Evolutionary conservation across 176 grass and related monocot genomes (phyloP).

Genomic region (Alloteropsis semialata): DNA sequence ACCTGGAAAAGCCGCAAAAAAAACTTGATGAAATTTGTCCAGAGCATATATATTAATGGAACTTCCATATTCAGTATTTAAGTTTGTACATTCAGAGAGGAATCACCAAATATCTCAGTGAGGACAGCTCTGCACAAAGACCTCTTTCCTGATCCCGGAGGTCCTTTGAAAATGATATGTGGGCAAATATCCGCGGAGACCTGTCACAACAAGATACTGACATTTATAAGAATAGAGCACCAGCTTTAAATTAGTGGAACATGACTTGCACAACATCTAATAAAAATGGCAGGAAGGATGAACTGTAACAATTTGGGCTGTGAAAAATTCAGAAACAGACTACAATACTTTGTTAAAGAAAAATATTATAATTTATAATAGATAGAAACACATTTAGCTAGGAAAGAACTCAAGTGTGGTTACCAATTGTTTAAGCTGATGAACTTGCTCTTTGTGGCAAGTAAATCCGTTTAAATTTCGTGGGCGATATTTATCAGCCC

Average conservation of each 20-base stretch:
- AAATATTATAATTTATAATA: conserved; percentile 1
- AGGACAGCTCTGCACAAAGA: conserved; percentile 65
- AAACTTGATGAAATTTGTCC: conserved; percentile 7
- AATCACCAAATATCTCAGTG: conserved; percentile 60
- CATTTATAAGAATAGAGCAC: conserved; percentile 19
- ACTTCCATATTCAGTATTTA: conserved; percentile 9
- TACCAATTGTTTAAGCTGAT: conserved; percentile 75
- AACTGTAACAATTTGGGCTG: background rate
- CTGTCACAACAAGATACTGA: conserved; percentile 23
- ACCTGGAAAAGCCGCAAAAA: conserved; percentile 49
- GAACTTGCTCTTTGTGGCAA: conserved; percentile 60
- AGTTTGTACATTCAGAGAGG: conserved; percentile 58
- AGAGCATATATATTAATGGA: conserved; percentile 1
- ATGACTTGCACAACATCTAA: conserved; percentile 4
- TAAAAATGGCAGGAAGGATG: background rate
- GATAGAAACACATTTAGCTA: background rate
- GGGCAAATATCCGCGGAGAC: conserved; percentile 47
- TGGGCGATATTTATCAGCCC: conserved; percentile 68
- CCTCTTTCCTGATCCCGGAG: conserved; percentile 65
- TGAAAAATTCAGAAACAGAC: background rate
- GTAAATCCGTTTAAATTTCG: conserved; percentile 54
- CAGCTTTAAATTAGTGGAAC: background rate
- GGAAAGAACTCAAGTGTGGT: background rate
- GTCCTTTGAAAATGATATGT: conserved; percentile 73
- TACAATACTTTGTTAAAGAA: background rate